phyloP scores from a whole-genome alignment of 495 filamentous ascomycete genomes.

The Pseudoneurospora amorphoporcata region DNA sequence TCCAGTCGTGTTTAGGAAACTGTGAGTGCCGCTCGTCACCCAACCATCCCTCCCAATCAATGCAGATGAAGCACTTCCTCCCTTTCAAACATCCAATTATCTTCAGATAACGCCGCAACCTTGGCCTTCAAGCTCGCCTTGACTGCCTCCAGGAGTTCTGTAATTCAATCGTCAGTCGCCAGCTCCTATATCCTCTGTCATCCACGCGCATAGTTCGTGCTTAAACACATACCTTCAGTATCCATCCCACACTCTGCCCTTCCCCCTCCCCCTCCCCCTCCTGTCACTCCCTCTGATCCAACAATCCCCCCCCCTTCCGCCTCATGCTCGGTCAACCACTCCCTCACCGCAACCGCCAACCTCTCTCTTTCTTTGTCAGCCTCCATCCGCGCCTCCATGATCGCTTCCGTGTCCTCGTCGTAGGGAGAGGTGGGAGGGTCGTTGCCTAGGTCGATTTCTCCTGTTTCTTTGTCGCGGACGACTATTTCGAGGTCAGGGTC shows the following conservation, averaged over 20 bases:
- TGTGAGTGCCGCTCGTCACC: background rate
- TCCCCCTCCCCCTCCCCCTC: background rate
- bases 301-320: background rate
- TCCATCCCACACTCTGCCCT: background rate
- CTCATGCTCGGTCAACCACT: slow-evolving; percentile 13
- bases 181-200: background rate
- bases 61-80: slow-evolving; percentile 43
- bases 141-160: slow-evolving; percentile 64
- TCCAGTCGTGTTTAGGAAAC: background rate
- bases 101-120: slow-evolving; percentile 62
- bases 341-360: slow-evolving; percentile 43
- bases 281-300: background rate
- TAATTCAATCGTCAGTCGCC: background rate
- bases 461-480: slow-evolving; percentile 57
- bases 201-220: background rate
- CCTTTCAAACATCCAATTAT: slow-evolving; percentile 86
- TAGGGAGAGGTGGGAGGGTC: slow-evolving; percentile 47
- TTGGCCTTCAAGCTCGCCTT: slow-evolving; percentile 62
- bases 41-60: slow-evolving; percentile 2
- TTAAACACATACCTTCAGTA: background rate
- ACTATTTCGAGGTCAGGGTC: slow-evolving; percentile 56
- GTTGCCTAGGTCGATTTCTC: slow-evolving; percentile 55
- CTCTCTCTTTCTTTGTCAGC: slow-evolving; percentile 37
- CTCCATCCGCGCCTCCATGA: slow-evolving; percentile 35
- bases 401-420: slow-evolving; percentile 43